Evolutionary conservation across 2,329 filamentous ascomycete genomes (phyloP).

Genomic region (Aspergillus chevalieri): DNA sequence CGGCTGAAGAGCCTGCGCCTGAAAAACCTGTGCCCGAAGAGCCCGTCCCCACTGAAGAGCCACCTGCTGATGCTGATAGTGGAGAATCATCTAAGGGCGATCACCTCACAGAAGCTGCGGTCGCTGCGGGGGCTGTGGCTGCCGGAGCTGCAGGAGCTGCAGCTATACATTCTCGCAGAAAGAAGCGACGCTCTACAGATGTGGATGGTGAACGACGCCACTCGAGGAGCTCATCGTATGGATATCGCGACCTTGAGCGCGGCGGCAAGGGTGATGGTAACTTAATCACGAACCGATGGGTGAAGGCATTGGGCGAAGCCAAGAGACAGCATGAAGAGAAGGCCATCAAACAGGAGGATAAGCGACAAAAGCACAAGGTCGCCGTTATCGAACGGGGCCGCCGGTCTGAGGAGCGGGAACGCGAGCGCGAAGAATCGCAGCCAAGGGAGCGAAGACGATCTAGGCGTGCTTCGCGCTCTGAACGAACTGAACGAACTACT

Average conservation of each 20-base stretch:
- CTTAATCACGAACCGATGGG: slow-evolving; percentile 28
- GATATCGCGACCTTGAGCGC: slow-evolving; percentile 20
- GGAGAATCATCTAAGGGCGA: slow-evolving; percentile 8
- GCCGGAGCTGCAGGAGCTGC: slow-evolving; percentile 7
- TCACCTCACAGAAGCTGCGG: slow-evolving; percentile 4
- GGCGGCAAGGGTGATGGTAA: slow-evolving; percentile 27
- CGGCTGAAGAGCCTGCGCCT: slow-evolving; percentile 11
- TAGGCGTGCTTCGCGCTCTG: slow-evolving; percentile 14
- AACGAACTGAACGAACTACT: slow-evolving; percentile 3
- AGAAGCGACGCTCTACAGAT: slow-evolving; percentile 25
- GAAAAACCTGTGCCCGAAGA: slow-evolving; percentile 7
- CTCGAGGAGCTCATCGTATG: slow-evolving; percentile 31
- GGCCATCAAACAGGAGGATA: slow-evolving; percentile 16
- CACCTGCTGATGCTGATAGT: slow-evolving; percentile 8
- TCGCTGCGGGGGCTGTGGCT: slow-evolving; percentile 6
- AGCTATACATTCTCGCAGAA: slow-evolving; percentile 19
- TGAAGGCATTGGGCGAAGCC: slow-evolving; percentile 30
- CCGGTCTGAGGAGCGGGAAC: slow-evolving; percentile 1
- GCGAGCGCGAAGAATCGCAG: slow-evolving; percentile 4
- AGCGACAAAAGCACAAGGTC: slow-evolving; percentile 15
- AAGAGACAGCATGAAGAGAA: slow-evolving; percentile 32
- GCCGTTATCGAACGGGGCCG: slow-evolving; percentile 16
- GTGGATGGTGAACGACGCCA: slow-evolving; percentile 28
- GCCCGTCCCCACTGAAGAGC: not conserved
- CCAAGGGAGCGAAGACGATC: slow-evolving; percentile 3